phyloP scores from a whole-genome alignment of 2,329 filamentous ascomycete genomes.

The Podosphaera xanthii region DNA sequence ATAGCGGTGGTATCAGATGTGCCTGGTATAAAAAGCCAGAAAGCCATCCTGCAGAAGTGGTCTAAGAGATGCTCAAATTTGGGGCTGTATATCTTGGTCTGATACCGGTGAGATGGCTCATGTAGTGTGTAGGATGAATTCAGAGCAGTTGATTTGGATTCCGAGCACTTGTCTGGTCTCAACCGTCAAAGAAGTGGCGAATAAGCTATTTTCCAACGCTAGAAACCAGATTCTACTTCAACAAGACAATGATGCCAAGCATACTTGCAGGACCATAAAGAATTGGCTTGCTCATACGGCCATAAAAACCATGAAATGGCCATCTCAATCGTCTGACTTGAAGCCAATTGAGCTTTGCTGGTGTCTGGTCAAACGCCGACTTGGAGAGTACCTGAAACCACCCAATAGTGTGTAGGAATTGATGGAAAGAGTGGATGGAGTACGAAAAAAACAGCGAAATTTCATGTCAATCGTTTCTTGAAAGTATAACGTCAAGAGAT shows the following conservation, averaged over 20 bases:
- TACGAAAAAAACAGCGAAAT: not conserved
- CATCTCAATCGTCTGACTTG: too few species aligned
- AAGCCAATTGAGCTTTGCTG: too few species aligned
- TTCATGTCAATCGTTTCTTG: not conserved
- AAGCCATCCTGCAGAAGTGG: not conserved
- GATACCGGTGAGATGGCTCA: not conserved
- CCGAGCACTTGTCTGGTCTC: not conserved
- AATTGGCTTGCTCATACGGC: not conserved
- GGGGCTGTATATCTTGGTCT: not conserved
- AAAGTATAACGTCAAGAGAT: not conserved
- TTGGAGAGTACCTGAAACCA: too few species aligned
- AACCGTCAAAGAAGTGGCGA: not conserved
- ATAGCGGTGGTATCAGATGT: not conserved
- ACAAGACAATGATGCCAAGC: not conserved
- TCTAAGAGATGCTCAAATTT: not conserved
- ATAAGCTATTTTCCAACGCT: not conserved
- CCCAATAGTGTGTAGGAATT: too few species aligned
- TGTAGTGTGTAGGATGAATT: not conserved
- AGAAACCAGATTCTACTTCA: not conserved
- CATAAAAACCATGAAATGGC: too few species aligned
- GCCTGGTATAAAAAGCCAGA: not conserved
- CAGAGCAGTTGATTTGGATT: not conserved
- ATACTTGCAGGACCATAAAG: not conserved
- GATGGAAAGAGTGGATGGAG: not conserved
- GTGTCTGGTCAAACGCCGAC: too few species aligned